Conservation (phyloP, 305 asterid species). For the Fraxinus floribunda region DNA sequence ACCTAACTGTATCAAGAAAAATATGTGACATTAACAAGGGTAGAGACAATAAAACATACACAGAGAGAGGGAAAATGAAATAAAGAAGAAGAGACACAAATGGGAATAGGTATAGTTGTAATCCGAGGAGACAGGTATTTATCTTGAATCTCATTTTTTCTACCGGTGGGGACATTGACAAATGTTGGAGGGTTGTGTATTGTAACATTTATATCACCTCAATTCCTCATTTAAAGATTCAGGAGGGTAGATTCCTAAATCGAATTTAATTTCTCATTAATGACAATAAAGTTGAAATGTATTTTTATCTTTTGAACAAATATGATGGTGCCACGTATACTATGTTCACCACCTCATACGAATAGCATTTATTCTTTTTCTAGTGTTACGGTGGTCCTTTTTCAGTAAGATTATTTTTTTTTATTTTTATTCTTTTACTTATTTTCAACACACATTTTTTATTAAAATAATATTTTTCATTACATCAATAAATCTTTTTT, state of each 20-base stretch:
- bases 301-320: too few species aligned
- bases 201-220: too few species aligned
- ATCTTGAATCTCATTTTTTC: slow-evolving; percentile 28
- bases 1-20: slow-evolving; percentile 48
- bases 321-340: too few species aligned
- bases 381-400: too few species aligned
- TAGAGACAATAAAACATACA: slow-evolving; percentile 22
- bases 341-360: too few species aligned
- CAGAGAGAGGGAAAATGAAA: slow-evolving; percentile 6
- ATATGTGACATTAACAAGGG: slow-evolving; percentile 11
- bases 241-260: neutral
- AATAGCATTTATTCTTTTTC: too few species aligned
- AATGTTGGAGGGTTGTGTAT: neutral
- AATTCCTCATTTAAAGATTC: neutral
- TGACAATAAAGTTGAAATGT: too few species aligned
- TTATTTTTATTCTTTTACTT: too few species aligned
- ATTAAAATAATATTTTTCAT: too few species aligned
- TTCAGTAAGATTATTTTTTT: too few species aligned
- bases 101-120: slow-evolving; percentile 18
- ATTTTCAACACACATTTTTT: too few species aligned
- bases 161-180: slow-evolving; percentile 28
- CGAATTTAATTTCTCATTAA: neutral
- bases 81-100: neutral
- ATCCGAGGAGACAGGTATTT: slow-evolving; percentile 32
- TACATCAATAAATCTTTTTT: too few species aligned